Base-by-base conservation (phyloP, 164 flowering plant genomes). In the Piper longum region DNA sequence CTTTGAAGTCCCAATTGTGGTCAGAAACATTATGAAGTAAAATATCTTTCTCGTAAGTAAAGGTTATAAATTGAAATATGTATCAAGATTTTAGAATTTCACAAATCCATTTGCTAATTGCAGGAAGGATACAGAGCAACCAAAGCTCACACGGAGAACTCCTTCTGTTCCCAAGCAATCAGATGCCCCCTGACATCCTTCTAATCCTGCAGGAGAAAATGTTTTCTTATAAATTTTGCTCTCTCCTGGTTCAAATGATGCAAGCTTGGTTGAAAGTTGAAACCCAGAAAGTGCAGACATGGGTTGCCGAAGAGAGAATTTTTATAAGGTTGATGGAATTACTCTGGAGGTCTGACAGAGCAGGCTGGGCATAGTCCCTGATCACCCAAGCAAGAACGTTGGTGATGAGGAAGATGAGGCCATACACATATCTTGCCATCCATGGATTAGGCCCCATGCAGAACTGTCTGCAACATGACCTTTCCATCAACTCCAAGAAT, bases 161-260 rank as follows among this genome's bases (percentile, higher is more conserved):
- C 96, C 98, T 74, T 88, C 86, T 1, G 98, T 79, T 7, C 98
- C 95, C 64, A 85, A 69, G 72, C 97, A 91, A 57, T 85, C 78
- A 61, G 44, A 57, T 13, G 69, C 86, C 43, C 88, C 89, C 60
- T 78, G 40, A 71, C 97, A 88, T 63, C 75, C 86, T 67, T 84
- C 68, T 1, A 87, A 69, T 79, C 75, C 98, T 88, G 81, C 36
- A 26, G 1, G 36, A 16, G 12, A 59, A 7, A 7, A 19, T 59
- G 7, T 8, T 1, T 19, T 59, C 61, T 7, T 16, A 19, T 59
- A 16, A 19, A 14, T 59, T 19, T 19, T 9, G 41, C 26, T 26
- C 12, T 18, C 26, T 26, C 41, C 36, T 26, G 1, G 39, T 40
- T 17, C 12, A 57, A 7, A 57, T 17, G 13, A 57, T 57, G 60